phyloP scores from a whole-genome alignment of 108 stramenopile genomes.

The Conticribra guillardii region DNA sequence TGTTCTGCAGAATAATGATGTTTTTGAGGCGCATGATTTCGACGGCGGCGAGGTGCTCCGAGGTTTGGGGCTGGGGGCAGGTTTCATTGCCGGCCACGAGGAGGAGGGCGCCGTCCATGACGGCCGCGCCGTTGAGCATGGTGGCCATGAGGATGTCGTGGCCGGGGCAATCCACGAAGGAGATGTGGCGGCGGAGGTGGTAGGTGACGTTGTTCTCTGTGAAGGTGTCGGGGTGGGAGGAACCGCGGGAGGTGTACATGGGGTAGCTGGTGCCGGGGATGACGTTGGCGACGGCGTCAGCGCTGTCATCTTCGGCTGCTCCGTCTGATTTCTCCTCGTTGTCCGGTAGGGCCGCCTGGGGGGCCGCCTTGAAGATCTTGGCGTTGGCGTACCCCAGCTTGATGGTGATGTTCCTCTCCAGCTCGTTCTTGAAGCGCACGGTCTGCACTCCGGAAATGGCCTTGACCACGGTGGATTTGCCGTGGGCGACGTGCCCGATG shows the following conservation, averaged over 20 bases:
- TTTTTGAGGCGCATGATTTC: slow-evolving; percentile 99
- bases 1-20: slow-evolving; percentile 99
- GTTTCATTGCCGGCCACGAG: slow-evolving; percentile 99
- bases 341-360: slow-evolving; percentile 35
- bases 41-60: slow-evolving; percentile 99
- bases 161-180: slow-evolving; percentile 99
- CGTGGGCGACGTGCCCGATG: slow-evolving; percentile 99
- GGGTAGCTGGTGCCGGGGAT: slow-evolving; percentile 65
- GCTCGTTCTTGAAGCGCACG: slow-evolving; percentile 99
- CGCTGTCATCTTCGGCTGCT: slow-evolving; percentile 38
- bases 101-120: slow-evolving; percentile 99
- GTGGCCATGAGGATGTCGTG: slow-evolving; percentile 99
- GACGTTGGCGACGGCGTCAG: slow-evolving; percentile 10
- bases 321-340: slow-evolving; percentile 45
- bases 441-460: slow-evolving; percentile 99
- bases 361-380: slow-evolving; percentile 97
- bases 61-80: slow-evolving; percentile 99
- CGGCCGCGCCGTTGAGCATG: slow-evolving; percentile 99
- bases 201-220: slow-evolving; percentile 84
- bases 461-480: slow-evolving; percentile 99
- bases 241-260: slow-evolving; percentile 91
- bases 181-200: slow-evolving; percentile 95
- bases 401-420: slow-evolving; percentile 99
- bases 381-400: slow-evolving; percentile 99
- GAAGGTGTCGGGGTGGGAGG: slow-evolving; percentile 92